Base-by-base conservation (phyloP, 1,284 basidiomycete species). In the Cryptococcus sp. region DNA sequence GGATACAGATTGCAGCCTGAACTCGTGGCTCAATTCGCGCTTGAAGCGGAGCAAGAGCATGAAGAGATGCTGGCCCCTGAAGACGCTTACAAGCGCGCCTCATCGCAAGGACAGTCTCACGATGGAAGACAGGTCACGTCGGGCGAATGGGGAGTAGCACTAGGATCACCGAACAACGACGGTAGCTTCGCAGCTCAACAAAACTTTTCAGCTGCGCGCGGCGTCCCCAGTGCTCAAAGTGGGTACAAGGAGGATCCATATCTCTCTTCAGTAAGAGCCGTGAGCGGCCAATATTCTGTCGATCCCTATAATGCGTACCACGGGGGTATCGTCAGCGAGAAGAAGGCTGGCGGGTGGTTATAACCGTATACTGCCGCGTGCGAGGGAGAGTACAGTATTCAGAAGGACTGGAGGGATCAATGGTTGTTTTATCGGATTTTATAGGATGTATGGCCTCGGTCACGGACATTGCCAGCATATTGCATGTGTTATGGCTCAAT, bases 121-220 rank as follows among this genome's bases (percentile, higher is more conserved):
- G 40, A 25, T n/a, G 45, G 48, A 1, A 49, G 52, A 19, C 40
- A 52, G 15, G 56, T 54, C 1, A 50, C 45, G 3, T 64, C 58
- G 19, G 73, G 71, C 25, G 69, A 71, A 61, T 76, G 73, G 73
- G 73, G 72, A 11, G 70, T 74, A 5, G 67, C 73, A 2, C 62
- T 68, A 5, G 70, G 68, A 17, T 65, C 66, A 30, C 65, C 65
- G 11, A 58, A 63, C 42, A 42, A 61, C 19, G 68, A 69, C 42
- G 55, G 50, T 16, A 40, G 54, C 0, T 68, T 68, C 47, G 23
- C 50, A 11, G 47, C 55, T 16, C 58, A 64, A 20, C 58, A 62
- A 38, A n/a, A 47, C 43, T 51, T 54, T 35, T 22, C 41, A 51
- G 41, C 27, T 20, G 13, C 47, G 15, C 27, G 35, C 19, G n/a